Conservation (phyloP, 2,329 filamentous ascomycete species). For the Pseudogymnoascus sp. region DNA sequence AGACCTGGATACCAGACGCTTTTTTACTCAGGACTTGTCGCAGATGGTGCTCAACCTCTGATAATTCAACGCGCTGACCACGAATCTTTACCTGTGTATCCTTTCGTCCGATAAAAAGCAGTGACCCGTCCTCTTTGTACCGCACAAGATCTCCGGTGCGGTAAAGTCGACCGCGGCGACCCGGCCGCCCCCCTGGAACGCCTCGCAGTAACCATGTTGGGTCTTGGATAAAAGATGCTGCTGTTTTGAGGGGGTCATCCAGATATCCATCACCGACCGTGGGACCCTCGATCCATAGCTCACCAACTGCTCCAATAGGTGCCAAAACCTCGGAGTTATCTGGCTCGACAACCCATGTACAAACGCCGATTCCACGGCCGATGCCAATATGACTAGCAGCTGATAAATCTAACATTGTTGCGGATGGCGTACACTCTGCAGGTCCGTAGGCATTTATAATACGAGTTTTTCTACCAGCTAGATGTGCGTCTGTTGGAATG, state of each 20-base stretch:
- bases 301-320: slow-evolving; percentile 30
- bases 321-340: slow-evolving; percentile 29
- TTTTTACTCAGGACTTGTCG: background rate
- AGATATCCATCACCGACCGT: slow-evolving; percentile 34
- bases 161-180: slow-evolving; percentile 18
- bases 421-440: slow-evolving; percentile 14
- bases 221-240: slow-evolving; percentile 28
- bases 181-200: background rate
- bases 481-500: background rate
- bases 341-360: slow-evolving; percentile 34
- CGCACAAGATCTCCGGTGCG: slow-evolving; percentile 31
- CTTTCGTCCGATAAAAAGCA: slow-evolving; percentile 54
- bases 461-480: slow-evolving; percentile 12
- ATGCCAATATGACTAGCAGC: background rate
- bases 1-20: background rate
- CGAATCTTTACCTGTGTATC: slow-evolving; percentile 59
- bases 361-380: background rate
- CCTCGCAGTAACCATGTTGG: slow-evolving; percentile 23
- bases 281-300: slow-evolving; percentile 33
- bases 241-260: slow-evolving; percentile 30
- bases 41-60: slow-evolving; percentile 39
- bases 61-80: slow-evolving; percentile 56
- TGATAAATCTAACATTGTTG: background rate
- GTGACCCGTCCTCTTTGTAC: slow-evolving; percentile 47
- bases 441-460: slow-evolving; percentile 17